Evolutionary conservation across 257 asterid species (phyloP).

Genomic region (Solanum megistacrolobum): DNA sequence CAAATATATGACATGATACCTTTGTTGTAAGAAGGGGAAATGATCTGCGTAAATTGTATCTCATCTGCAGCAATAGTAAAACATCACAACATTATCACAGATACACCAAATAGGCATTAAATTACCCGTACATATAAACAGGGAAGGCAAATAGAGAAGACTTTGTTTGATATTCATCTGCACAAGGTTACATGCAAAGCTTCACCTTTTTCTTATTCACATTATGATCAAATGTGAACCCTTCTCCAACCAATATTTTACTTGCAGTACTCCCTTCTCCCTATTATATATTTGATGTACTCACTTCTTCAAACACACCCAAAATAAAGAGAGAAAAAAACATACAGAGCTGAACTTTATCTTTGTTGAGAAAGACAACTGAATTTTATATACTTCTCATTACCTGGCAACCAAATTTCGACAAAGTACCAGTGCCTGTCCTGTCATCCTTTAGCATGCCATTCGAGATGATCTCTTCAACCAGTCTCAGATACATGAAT

Average conservation of each 20-base stretch:
- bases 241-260: background rate
- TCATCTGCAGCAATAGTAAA: conserved; percentile 43
- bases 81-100: background rate
- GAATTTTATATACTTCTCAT: background rate
- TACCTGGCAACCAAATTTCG: conserved; percentile 98
- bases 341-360: background rate
- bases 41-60: conserved; percentile 78
- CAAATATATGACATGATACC: conserved; percentile 19
- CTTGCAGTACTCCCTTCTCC: background rate
- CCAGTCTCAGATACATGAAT: conserved; percentile 61
- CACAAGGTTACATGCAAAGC: background rate
- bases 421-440: conserved; percentile 89
- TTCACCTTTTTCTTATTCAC: background rate
- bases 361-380: background rate
- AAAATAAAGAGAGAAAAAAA: background rate
- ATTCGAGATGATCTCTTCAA: conserved; percentile 68
- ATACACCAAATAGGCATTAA: background rate
- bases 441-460: conserved; percentile 78
- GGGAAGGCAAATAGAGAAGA: background rate
- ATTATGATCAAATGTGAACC: background rate
- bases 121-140: background rate
- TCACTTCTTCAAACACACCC: background rate
- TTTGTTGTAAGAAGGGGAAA: conserved; percentile 93
- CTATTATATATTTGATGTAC: background rate
- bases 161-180: background rate